Percentiles rank a stretch among this genome's conserved stretches.
Evolutionary conservation across 371 early-diverging fungal species (phyloP).

Genomic region (Circinella umbellata): DNA sequence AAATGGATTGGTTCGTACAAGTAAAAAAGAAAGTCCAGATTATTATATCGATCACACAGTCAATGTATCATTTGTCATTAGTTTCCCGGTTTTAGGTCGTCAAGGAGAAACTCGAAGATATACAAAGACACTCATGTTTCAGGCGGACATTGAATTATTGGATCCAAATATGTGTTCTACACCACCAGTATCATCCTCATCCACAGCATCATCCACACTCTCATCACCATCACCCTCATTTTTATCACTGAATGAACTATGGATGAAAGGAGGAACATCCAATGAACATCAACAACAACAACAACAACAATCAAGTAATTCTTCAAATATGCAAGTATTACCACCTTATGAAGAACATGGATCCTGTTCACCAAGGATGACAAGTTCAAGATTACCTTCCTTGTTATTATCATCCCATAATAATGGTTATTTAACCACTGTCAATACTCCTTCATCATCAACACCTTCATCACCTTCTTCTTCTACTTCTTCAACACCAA

Average conservation of each 20-base stretch:
- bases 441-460: too few species aligned
- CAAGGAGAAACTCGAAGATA: background rate
- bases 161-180: background rate
- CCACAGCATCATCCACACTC: too few species aligned
- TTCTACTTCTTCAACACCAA: background rate
- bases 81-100: background rate
- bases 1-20: background rate
- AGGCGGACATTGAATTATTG: slow-evolving; percentile 3
- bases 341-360: background rate
- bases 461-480: background rate
- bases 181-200: background rate
- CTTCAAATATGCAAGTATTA: background rate
- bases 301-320: background rate
- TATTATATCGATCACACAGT: slow-evolving; percentile 5
- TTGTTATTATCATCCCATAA: background rate
- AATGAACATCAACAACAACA: background rate
- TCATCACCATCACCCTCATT: too few species aligned
- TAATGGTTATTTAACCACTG: background rate
- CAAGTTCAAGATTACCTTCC: background rate
- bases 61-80: slow-evolving; percentile 5
- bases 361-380: background rate
- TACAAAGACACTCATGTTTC: slow-evolving; percentile 7
- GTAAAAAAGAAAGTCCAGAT: slow-evolving; percentile 3
- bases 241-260: too few species aligned
- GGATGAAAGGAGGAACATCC: background rate